Base-by-base conservation (phyloP, 139 green algal genomes). In the Ulvella scutata region DNA sequence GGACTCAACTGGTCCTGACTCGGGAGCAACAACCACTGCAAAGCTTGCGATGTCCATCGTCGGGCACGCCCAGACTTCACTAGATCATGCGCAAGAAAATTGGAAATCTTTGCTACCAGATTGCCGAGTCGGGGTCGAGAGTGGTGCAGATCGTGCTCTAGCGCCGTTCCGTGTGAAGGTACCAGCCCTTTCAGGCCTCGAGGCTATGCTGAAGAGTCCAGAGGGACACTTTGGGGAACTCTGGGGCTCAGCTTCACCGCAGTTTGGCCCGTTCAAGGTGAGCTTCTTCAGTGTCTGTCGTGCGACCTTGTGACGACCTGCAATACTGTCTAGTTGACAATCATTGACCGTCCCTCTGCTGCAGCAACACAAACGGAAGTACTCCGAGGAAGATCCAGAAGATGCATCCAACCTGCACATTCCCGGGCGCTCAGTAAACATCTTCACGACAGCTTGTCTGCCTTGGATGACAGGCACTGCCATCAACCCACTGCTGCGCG, bases 391-490 rank as follows among this genome's bases (percentile, higher is more conserved):
- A n/a, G n/a, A n/a, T n/a, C n/a, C n/a, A n/a, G n/a, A n/a, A n/a
- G n/a, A 67, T 67, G n/a, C 9, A 9, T 67, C 51, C 20, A n/a
- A 36, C 43, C 77, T 96, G 76, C 81, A 86, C 3, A 88, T 94
- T 21, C 81, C 87, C 7, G 90, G 87, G 2, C 83, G 91, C 3
- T 82, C 90, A 40, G 88, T 99, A 17, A 90, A 94, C 59, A 98
- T 99, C 74, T 91, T 98, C 6, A 99, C 95, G 4, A 99, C 95
- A 3, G 95, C 95, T 3, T 83, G 86, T 23, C 82, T 99, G 77
- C 95, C 95, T 0, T 99, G 95, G 95, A 96, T 99, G 88, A 99
- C 95, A 10, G 95, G 95, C 43, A 99, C 95, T 0, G 85, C 90
- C 1, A 92, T 99, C 7, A 99, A 99, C 83, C 95, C 95, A 43